Conservation (phyloP, 768 basidiomycete species). For the Amanita rubescens region DNA sequence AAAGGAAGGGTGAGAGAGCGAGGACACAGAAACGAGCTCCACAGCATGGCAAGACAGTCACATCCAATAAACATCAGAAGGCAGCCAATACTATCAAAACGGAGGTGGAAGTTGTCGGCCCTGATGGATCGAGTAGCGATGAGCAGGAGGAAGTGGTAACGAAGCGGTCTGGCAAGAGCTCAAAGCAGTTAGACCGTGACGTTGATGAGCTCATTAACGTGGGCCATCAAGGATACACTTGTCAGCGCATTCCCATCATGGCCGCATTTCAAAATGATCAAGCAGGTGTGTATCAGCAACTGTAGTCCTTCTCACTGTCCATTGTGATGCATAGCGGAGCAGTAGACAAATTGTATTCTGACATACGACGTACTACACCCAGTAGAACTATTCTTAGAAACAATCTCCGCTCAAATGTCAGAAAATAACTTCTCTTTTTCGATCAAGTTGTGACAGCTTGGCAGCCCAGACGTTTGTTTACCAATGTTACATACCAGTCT, state of each 20-base stretch:
- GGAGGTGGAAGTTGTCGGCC: neutral
- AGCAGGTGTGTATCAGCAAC: conserved; percentile 1
- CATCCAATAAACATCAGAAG: neutral
- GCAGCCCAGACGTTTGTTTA: too few relatives aligned
- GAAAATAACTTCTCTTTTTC: too few relatives aligned
- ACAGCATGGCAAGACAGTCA: too few relatives aligned
- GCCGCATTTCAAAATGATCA: neutral
- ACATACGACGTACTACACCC: too few relatives aligned
- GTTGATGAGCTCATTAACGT: neutral
- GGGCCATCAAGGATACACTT: neutral
- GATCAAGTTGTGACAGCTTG: too few relatives aligned
- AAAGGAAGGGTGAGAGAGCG: neutral
- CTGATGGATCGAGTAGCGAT: neutral
- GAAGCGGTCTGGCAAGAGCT: neutral
- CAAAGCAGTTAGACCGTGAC: neutral
- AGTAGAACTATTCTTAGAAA: too few relatives aligned
- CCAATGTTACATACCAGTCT: too few relatives aligned
- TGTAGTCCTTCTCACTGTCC: too few relatives aligned
- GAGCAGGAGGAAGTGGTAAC: neutral
- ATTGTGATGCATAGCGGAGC: too few relatives aligned
- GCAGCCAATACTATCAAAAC: too few relatives aligned
- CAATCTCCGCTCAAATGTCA: too few relatives aligned
- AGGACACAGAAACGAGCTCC: neutral
- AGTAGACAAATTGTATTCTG: too few relatives aligned
- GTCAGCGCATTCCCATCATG: neutral